Evolutionary conservation across 2,329 filamentous ascomycete genomes (phyloP), one percentile per base, ranked within the genome.

Genomic region (Phialemonium atrogriseum): DNA sequence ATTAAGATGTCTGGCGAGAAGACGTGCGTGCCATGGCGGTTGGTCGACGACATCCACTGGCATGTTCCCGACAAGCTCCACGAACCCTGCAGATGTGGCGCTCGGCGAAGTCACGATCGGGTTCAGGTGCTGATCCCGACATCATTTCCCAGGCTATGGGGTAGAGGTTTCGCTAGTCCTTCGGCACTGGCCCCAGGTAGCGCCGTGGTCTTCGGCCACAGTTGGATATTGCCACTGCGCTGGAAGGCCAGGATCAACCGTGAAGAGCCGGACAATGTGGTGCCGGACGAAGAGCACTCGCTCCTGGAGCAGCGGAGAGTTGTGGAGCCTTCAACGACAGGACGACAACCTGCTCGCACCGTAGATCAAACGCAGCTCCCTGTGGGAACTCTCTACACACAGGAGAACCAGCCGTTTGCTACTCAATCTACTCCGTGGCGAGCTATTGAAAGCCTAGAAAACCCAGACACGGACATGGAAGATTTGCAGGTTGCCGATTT

Each of bases 191-290:
- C 16, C 7, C 13, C 12, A 8, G 5, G 13, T 4, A 28, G 33
- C 10, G 33, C 33, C 10, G 28, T 35, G 5, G 27, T 35, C 4
- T 35, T 35, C 22, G 23, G 27, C 23, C 33, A 35, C 27, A 27
- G 18, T 15, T 26, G 21, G 21, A 27, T 11, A 10, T 25, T 35
- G 13, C 33, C 33, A 4, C 19, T 35, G 14, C 27, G 27, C 12
- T 32, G 22, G 21, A 24, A 23, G 14, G 26, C 21, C 13, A 19
- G n/a, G n/a, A n/a, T n/a, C n/a, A n/a, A n/a, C n/a, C n/a, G n/a
- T n/a, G n/a, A n/a, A n/a, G n/a, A n/a, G n/a, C n/a, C n/a, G n/a
- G n/a, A 25, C 10, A 23, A 31, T 13, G 14, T 15, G 3, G 13
- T 23, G 5, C 30, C 21, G 13, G 22, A 4, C 8, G 30, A 32